These are phyloP conservation scores for Acaromyces ingoldii DNA, from an alignment of 1,284 basidiomycete genomes.

Conservation along the genomic window DNA sequence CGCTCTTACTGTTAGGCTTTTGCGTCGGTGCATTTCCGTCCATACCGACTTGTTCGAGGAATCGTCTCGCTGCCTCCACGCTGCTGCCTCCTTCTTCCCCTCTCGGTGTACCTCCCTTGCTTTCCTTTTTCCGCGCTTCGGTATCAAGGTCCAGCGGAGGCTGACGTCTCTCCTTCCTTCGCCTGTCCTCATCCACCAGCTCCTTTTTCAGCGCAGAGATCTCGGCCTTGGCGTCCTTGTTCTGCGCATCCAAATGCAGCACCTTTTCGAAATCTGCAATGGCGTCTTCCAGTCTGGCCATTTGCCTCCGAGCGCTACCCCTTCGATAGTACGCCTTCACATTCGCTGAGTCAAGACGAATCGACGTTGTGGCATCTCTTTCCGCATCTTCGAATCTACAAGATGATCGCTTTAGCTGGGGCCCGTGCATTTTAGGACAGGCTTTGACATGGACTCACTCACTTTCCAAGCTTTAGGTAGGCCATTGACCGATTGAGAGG, in stretches of 20 bases:
- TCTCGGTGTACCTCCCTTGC: neutral
- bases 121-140: neutral
- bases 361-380: neutral
- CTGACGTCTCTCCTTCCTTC: neutral
- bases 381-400: conserved; percentile 2
- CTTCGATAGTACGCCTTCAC: neutral
- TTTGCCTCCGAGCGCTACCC: neutral
- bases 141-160: neutral
- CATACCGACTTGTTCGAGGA: neutral
- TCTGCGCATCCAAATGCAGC: neutral
- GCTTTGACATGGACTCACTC: neutral
- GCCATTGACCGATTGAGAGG: neutral
- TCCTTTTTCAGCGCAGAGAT: no score
- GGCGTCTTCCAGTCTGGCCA: neutral
- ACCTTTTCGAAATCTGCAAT: conserved; percentile 1
- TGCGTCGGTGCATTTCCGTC: no score
- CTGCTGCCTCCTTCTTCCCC: neutral
- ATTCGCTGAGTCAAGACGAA: neutral
- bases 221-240: neutral
- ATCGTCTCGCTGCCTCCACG: neutral
- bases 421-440: no score
- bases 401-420: neutral
- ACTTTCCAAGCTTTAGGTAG: neutral
- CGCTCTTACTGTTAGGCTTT: neutral
- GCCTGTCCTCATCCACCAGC: no score